These are phyloP conservation scores for Dalbergia cochinchinensis DNA, from an alignment of 306 rosid species.

Conservation along the genomic window DNA sequence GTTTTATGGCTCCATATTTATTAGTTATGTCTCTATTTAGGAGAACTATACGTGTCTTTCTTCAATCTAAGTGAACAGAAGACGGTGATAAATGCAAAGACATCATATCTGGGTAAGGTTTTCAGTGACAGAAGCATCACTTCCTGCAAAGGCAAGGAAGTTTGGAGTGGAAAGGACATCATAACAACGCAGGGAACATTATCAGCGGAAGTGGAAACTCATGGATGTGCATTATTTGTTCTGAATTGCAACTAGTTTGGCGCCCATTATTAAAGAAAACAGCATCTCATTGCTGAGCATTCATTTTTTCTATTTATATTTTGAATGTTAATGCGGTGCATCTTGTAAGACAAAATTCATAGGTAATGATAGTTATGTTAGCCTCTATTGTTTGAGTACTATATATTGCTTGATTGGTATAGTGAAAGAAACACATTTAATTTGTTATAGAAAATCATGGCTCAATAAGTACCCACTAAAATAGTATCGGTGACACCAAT, in stretches of 20 bases:
- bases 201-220: conserved; percentile 57
- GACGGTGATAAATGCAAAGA: conserved; percentile 54
- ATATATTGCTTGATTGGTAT: not conserved
- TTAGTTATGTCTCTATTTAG: conserved; percentile 38
- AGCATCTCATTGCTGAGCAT: not conserved
- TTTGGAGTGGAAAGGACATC: conserved; percentile 69
- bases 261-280: not conserved
- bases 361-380: not conserved
- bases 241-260: conserved; percentile 53
- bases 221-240: conserved; percentile 73
- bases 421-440: not conserved
- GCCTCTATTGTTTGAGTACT: not conserved
- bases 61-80: conserved; percentile 67
- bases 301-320: not conserved
- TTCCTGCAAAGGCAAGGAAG: conserved; percentile 64
- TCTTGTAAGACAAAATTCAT: conserved; percentile 1
- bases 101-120: conserved; percentile 60
- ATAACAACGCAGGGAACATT: conserved; percentile 45
- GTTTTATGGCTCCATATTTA: not conserved
- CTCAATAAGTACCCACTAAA: not conserved
- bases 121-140: conserved; percentile 49
- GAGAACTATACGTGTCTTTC: conserved; percentile 77
- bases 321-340: conserved; percentile 3
- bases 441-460: conserved; percentile 8
- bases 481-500: not conserved